A percentile compares a stretch with the other conserved stretches of the same genome.
Conservation (phyloP, 805 yeast species). For the Pichia californica region DNA sequence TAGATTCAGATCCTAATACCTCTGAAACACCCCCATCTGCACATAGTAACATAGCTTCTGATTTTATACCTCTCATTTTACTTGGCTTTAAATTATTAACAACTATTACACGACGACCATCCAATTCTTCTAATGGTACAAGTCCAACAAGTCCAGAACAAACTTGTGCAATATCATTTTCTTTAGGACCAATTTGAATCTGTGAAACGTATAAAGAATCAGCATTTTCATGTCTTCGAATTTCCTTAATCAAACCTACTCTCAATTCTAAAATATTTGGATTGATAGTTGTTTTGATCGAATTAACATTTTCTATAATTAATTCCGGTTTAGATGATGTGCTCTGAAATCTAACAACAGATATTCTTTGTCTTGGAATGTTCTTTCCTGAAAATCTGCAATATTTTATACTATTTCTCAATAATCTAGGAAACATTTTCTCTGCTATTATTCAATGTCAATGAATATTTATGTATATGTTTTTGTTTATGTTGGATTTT, state of each 20-base stretch:
- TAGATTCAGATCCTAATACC: neutral
- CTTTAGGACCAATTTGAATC: slow-evolving; percentile 27
- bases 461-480: too few relatives aligned
- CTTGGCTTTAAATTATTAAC: slow-evolving; percentile 54
- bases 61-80: slow-evolving; percentile 54
- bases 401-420: too few relatives aligned
- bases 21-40: slow-evolving; percentile 28
- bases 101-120: slow-evolving; percentile 40
- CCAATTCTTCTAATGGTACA: slow-evolving; percentile 34
- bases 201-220: slow-evolving; percentile 53
- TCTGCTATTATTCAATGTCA: too few relatives aligned
- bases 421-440: neutral
- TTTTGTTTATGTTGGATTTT: too few relatives aligned
- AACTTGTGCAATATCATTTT: slow-evolving; percentile 30
- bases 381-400: too few relatives aligned
- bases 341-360: slow-evolving; percentile 7
- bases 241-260: slow-evolving; percentile 44
- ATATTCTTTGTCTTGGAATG: neutral
- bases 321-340: neutral
- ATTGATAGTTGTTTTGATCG: neutral
- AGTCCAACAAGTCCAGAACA: slow-evolving; percentile 54
- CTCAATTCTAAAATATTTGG: slow-evolving; percentile 26
- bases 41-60: slow-evolving; percentile 66
- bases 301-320: neutral
- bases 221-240: slow-evolving; percentile 48